Conservation (phyloP, 352 stramenopile genomes). For the Phytophthora fragariae region DNA sequence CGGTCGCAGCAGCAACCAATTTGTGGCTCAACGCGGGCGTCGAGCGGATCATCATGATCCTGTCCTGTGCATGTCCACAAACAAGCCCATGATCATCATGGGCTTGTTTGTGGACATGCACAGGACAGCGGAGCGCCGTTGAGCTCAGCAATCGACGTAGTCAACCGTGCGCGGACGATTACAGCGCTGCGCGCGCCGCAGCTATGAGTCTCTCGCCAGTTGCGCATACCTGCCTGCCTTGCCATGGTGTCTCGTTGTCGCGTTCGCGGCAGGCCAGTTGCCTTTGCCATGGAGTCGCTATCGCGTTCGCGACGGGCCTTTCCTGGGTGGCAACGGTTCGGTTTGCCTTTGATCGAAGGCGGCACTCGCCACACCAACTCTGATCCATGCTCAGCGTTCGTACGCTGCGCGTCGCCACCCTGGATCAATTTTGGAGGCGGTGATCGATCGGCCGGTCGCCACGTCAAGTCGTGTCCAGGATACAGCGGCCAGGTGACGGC, state of each 20-base stretch:
- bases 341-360: slow-evolving; percentile 23
- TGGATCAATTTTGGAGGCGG: background rate
- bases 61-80: slow-evolving; percentile 21
- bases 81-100: slow-evolving; percentile 1
- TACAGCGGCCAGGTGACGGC: slow-evolving; percentile 21
- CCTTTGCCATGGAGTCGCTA: background rate
- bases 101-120: slow-evolving; percentile 20
- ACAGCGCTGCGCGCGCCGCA: slow-evolving; percentile 1
- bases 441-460: slow-evolving; percentile 17
- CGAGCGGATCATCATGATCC: background rate
- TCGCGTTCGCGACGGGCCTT: slow-evolving; percentile 17
- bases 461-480: slow-evolving; percentile 39
- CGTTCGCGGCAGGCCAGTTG: slow-evolving; percentile 8
- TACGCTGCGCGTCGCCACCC: background rate
- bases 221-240: slow-evolving; percentile 2
- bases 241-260: slow-evolving; percentile 20
- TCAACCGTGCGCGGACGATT: slow-evolving; percentile 15
- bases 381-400: background rate
- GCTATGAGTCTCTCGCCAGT: slow-evolving; percentile 20
- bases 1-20: slow-evolving; percentile 23
- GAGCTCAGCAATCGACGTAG: slow-evolving; percentile 32
- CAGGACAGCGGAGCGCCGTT: slow-evolving; percentile 4
- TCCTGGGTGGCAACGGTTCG: slow-evolving; percentile 3
- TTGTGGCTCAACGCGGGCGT: slow-evolving; percentile 24
- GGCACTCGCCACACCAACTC: slow-evolving; percentile 14